phyloP scores from a whole-genome alignment of 2,329 filamentous ascomycete genomes.

The Anisogramma anomala region DNA sequence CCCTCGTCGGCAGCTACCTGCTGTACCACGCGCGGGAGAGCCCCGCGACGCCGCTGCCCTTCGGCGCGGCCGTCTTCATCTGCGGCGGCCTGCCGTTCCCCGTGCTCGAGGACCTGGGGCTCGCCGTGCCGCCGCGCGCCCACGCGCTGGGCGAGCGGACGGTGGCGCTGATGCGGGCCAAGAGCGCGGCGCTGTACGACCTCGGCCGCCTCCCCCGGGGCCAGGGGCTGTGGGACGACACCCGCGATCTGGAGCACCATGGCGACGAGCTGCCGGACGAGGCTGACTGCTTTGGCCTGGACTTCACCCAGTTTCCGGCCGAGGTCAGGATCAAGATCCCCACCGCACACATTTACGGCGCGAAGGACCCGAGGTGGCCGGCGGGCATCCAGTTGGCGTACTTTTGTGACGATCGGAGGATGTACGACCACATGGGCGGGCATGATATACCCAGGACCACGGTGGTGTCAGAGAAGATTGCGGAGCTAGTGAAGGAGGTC shows the following conservation, averaged over 20 bases:
- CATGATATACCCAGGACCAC: constrained; percentile 28
- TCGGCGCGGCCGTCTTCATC: constrained; percentile 29
- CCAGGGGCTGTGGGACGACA: constrained; percentile 25
- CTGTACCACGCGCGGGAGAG: constrained; percentile 26
- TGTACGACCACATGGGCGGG: constrained; percentile 27
- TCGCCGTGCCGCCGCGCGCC: constrained; percentile 23
- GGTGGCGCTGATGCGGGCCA: constrained; percentile 18
- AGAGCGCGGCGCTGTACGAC: constrained; percentile 19
- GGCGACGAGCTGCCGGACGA: constrained; percentile 19
- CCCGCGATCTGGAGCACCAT: constrained; percentile 22
- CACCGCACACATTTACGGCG: constrained; percentile 26
- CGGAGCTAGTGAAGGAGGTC: constrained; percentile 18
- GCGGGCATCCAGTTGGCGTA: constrained; percentile 26
- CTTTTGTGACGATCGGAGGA: constrained; percentile 22
- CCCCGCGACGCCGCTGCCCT: constrained; percentile 22
- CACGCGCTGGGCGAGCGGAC: constrained; percentile 21
- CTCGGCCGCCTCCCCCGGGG: constrained; percentile 18
- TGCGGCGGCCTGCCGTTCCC: constrained; percentile 27
- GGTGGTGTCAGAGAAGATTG: constrained; percentile 22
- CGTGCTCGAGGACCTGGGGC: constrained; percentile 25
- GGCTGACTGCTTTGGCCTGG: constrained; percentile 24
- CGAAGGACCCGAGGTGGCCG: constrained; percentile 27
- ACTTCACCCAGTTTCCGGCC: constrained; percentile 23
- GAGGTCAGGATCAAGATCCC: constrained; percentile 24
- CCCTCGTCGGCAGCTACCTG: constrained; percentile 28